Base-by-base conservation (phyloP, 371 early-diverging fungal genomes). In the Apophysomyces elegans region DNA sequence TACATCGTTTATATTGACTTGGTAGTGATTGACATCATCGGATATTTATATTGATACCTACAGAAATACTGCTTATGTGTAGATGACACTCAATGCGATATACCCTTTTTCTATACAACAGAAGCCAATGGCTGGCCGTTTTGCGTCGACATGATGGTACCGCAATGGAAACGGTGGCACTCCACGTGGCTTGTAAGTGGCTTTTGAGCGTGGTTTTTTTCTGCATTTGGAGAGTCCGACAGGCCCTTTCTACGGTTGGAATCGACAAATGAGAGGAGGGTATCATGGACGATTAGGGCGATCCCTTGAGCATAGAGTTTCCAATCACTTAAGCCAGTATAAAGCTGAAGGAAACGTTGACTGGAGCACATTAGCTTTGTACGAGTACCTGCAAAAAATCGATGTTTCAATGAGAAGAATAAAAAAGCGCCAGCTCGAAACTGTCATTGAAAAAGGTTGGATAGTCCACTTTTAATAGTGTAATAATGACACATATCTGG, bases 381-480 rank as follows among this genome's bases (percentile, higher is more conserved):
- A 77, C 39, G 84, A 85, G 11, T 86, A 88, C 61, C 71, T 79
- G 37, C 78, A 79, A 11, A 67, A 72, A 37, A 74, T 71, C 12
- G 88, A 88, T 56, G 44, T 69, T 18, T 73, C 79, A 4, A 66
- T 88, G 18, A 62, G 76, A 68, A 71, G 89, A 46, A 71, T 77
- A 46, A 88, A 87, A 54, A 75, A 73, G 38, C 61, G 66, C 14
- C 75, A 77, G 65, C 46, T 88, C 0, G 85, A 85, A 60, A 66
- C 68, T 13, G 76, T 76, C 58, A 77, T 88, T 13, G 77, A 83
- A 54, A 80, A 78, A 71, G 70, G 84, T 83, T 47, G 43, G 18
- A n/a, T 14, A 39, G 56, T 16, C 37, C 56, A 13, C 0, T 61
- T 7, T n/a, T 13, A 36, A 32, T 7, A 54, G 14, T 35, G 38